Evolutionary conservation across 2,329 filamentous ascomycete genomes (phyloP), one percentile per base, ranked within the genome.

Genomic region (Colletotrichum viniferum): DNA sequence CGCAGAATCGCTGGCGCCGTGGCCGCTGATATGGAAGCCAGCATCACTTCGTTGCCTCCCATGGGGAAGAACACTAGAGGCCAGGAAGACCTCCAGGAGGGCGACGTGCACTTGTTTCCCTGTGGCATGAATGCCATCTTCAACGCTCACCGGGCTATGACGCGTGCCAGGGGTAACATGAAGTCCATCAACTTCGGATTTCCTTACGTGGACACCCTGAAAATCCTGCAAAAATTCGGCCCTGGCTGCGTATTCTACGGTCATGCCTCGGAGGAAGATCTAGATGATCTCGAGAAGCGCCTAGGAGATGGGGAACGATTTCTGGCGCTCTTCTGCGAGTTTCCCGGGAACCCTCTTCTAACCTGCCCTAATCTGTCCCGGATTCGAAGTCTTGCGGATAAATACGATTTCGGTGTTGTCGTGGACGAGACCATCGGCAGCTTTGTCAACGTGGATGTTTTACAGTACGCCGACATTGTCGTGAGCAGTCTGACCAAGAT

Each of bases 401-500:
- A 91, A 77, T 98, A 96, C 84, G 94, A 94, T 81, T 98, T 99
- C 82, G 94, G 93, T 26, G 92, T 98, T 14, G 94, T 98, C 4
- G 91, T 99, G 4, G 97, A 99, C 84, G 97, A 99, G 85, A 98
- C 97, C 0, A 95, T 99, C 76, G 96, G 96, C 79, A 99, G 97
- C 72, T 98, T 98, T 82, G 92, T 97, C 81, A 99, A 99, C 82
- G 93, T 98, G 80, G 95, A 98, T 82, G 95, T 99, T 5, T 90
- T 99, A 7, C 95, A 94, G 4, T 94, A 93, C 81, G 95, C 95
- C 75, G 97, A 99, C 84, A 89, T 98, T 18, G 95, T 98, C 7
- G 96, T 98, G 72, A 98, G 95, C 87, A 98, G 95, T 82, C 88
- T 99, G 74, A 98, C 97, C 64, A 99, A 99, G 84, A 94, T 98